Evolutionary conservation across 2,329 filamentous ascomycete genomes (phyloP), one percentile per base, ranked within the genome.

Genomic region (Aspergillus tanneri): DNA sequence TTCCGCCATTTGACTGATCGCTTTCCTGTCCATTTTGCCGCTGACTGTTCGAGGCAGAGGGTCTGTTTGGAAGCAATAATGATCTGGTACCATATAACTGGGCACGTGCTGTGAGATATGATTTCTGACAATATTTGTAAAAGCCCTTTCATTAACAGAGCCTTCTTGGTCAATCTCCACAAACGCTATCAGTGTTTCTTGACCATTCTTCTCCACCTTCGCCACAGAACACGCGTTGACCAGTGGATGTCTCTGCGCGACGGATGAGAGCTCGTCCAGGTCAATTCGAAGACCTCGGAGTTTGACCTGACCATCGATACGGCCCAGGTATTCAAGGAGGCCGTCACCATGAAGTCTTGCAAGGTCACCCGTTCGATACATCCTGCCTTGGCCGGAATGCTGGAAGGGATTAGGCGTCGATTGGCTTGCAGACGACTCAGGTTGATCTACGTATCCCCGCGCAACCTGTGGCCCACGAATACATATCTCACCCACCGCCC

Each of bases 221-320:
- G 21, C 6, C 8, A 37, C 42, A n/a, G 30, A 30, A 12, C 42
- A 45, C 4, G 21, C 32, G 12, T 37, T 37, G 6, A 45, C 30
- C 16, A 11, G 27, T 4, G 27, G 27, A n/a, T n/a, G 14, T n/a
- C 16, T 14, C 35, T 16, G 36, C n/a, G n/a, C n/a, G n/a, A n/a
- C n/a, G n/a, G n/a, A n/a, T 39, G 35, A 36, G 7, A 50, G 35
- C 16, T 50, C 42, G 2, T 23, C 35, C 3, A 39, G 14, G 7
- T 50, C 47, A 16, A 46, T 36, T 4, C 47, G 42, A 5, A 42
- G 41, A 4, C 47, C 47, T 4, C 47, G 42, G 21, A 50, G 30
- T 19, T 47, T 47, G n/a, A 47, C 14, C 14, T 42, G 45, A n/a
- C 38, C 28, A 37, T 47, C 45, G 5, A 36, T n/a, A 5, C 45